Base-by-base conservation (phyloP, 1,139 yeast species). In the Lodderomyces elongisporus region DNA sequence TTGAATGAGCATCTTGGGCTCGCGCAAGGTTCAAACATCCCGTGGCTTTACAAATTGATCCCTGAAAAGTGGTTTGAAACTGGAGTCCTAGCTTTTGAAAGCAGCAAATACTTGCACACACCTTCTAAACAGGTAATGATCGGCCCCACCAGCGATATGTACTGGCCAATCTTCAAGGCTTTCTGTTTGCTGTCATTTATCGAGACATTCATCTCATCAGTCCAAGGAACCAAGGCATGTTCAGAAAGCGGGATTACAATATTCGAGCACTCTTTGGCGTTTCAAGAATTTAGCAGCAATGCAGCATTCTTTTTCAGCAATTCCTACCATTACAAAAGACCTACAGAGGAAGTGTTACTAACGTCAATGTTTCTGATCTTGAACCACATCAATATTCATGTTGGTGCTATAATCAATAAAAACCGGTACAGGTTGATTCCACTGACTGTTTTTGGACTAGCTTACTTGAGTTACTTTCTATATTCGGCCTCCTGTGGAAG, bases 201-300 rank as follows among this genome's bases (percentile, higher is more conserved):
- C n/a, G 91, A 84, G 51, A 79, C 87, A 0, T 79, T 83, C 44
- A 63, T 78, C 2, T 68, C 84, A 5, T 77, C 76, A 14, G 66
- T 79, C 3, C 70, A 71, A 36, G 85, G 85, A 5, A 57, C 58
- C 22, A 66, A 68, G 30, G 84, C 87, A 2, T 67, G 70, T 36
- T 70, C 76, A 7, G 91, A 81, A 43, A 70, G 82, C 7, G 88
- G 88, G 0, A 62, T 82, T 44, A 79, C 91, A 0, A 57, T 82
- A 21, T 81, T 83, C 52, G 93, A 83, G 48, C 81, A 77, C 48
- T 79, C 88, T 1, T 55, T 81, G 18, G 84, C 85, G 9, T 81
- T 80, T 48, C 88, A 82, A 49, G 89, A 81, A 46, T 77, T 72
- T 20, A 77, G 77, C 45, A 61, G 71, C n/a, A 56, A 66, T 15